A percentile compares a stretch with the other conserved stretches of the same genome.
Evolutionary conservation across 2,329 filamentous ascomycete genomes (phyloP).

Genomic region (Colletotrichum godetiae): DNA sequence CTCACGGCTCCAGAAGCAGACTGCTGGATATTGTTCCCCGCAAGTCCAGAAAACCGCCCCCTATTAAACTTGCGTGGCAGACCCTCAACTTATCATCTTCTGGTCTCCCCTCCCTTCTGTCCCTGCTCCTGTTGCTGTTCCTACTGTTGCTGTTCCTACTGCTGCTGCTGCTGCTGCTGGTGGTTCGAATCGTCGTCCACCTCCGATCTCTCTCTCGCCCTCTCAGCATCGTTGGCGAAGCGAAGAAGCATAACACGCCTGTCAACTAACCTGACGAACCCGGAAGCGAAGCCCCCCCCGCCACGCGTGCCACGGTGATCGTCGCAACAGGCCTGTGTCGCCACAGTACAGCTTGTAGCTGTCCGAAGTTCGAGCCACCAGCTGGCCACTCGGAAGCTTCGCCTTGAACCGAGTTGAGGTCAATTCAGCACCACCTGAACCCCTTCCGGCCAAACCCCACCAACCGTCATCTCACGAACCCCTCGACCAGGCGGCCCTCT

Average conservation of each 20-base stretch:
- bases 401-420: constrained; percentile 4
- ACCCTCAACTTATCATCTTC: constrained; percentile 14
- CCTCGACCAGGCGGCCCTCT: not conserved
- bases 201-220: not conserved
- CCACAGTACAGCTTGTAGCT: not conserved
- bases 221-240: not conserved
- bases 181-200: not conserved
- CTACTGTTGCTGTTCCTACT: not conserved
- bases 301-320: constrained; percentile 15
- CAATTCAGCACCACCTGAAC: constrained; percentile 10
- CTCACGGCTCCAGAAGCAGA: not conserved
- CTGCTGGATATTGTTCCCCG: constrained; percentile 15
- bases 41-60: constrained; percentile 14
- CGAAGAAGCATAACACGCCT: constrained; percentile 11
- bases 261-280: not conserved
- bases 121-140: not conserved
- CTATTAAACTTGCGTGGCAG: constrained; percentile 20
- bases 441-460: constrained; percentile 23
- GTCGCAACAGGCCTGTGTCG: not conserved
- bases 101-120: not conserved
- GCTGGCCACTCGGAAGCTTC: constrained; percentile 19
- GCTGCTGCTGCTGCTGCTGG: not conserved
- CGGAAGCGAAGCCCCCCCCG: constrained; percentile 6
- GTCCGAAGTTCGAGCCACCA: not conserved
- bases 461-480: constrained; percentile 7